Evolutionary conservation across 805 yeast species (phyloP).

Genomic region (Kurtzmaniella cleridarum): DNA sequence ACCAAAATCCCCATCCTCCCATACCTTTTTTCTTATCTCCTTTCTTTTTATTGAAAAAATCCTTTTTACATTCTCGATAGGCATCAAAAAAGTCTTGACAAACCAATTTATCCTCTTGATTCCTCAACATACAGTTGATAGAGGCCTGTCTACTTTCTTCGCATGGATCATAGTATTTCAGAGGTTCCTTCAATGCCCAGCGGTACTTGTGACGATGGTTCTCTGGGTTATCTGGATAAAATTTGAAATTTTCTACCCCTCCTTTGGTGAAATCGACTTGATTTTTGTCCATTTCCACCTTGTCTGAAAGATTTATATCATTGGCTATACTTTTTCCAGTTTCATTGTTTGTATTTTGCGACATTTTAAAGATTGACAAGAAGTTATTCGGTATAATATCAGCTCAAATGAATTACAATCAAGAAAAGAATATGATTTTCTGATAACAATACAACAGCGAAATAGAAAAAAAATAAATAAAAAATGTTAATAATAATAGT

Average conservation of each 20-base stretch:
- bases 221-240: slow-evolving; percentile 86
- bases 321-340: neutral
- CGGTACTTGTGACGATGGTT: slow-evolving; percentile 60
- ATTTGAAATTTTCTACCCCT: slow-evolving; percentile 47
- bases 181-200: slow-evolving; percentile 72
- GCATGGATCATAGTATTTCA: slow-evolving; percentile 90
- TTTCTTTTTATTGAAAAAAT: slow-evolving; percentile 34
- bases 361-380: no score
- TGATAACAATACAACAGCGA: no score
- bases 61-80: slow-evolving; percentile 82
- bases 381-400: no score
- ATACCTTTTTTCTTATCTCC: slow-evolving; percentile 32
- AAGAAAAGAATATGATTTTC: no score
- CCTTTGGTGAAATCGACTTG: slow-evolving; percentile 56
- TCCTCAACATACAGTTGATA: slow-evolving; percentile 72
- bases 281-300: slow-evolving; percentile 27
- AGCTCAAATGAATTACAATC: no score
- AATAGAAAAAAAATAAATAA: no score
- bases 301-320: slow-evolving; percentile 14
- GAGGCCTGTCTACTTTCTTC: slow-evolving; percentile 86
- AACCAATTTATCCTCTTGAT: slow-evolving; percentile 62
- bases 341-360: neutral
- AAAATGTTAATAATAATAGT: no score
- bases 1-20: slow-evolving; percentile 43
- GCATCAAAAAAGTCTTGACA: slow-evolving; percentile 81